Evolutionary conservation across 208 protist species (phyloP).

Genomic region (Trypanosoma congolense): DNA sequence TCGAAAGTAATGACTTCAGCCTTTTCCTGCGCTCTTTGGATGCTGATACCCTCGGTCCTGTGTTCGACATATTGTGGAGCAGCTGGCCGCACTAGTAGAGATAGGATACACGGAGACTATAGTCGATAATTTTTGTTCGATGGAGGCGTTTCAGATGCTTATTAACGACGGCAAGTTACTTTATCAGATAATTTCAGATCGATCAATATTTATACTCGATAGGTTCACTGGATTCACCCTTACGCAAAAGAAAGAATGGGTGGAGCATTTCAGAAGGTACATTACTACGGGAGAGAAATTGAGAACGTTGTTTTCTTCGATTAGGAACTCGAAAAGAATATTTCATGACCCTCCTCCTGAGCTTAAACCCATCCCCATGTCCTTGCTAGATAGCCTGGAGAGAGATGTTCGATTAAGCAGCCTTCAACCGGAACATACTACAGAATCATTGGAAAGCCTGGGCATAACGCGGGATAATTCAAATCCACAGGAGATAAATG

Average conservation of each 20-base stretch:
- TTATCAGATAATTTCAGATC: constrained; percentile 58
- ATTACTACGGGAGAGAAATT: constrained; percentile 25
- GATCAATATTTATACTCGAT: constrained; percentile 55
- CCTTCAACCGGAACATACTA: constrained; percentile 24
- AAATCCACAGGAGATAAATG: background rate
- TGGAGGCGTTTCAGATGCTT: constrained; percentile 61
- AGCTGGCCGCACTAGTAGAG: constrained; percentile 29
- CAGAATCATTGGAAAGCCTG: constrained; percentile 42
- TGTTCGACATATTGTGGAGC: constrained; percentile 32
- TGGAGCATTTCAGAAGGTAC: constrained; percentile 35
- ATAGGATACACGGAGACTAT: constrained; percentile 50
- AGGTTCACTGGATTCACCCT: constrained; percentile 51
- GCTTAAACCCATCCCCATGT: constrained; percentile 46
- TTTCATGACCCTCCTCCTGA: constrained; percentile 47
- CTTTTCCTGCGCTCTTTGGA: constrained; percentile 42
- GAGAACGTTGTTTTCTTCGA: constrained; percentile 44
- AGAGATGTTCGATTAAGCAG: constrained; percentile 32
- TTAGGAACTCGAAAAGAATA: constrained; percentile 39
- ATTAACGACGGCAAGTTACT: constrained; percentile 57
- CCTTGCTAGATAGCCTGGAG: constrained; percentile 36
- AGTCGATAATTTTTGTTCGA: constrained; percentile 74
- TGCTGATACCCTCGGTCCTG: constrained; percentile 25
- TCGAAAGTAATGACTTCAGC: constrained; percentile 52
- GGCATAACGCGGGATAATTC: constrained; percentile 27
- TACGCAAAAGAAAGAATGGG: constrained; percentile 41